Conservation (phyloP, 805 yeast species). For the Myxozyma monticola region DNA sequence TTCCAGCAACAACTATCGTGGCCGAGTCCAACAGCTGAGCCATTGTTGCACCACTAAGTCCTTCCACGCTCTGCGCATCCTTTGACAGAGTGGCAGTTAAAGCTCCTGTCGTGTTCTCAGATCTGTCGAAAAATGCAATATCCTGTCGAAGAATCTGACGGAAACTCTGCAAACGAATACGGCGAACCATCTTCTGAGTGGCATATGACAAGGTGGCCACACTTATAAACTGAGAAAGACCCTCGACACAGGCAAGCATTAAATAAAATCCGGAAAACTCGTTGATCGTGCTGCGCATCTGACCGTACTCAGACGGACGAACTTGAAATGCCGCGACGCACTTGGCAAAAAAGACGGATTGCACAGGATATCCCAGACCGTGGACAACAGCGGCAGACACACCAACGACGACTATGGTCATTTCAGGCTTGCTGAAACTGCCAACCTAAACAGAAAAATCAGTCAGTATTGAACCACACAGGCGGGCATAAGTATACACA, state of each 20-base stretch:
- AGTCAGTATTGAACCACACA: slow-evolving; percentile 24
- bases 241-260: slow-evolving; percentile 12
- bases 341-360: slow-evolving; percentile 16
- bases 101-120: slow-evolving; percentile 34
- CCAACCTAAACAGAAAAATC: slow-evolving; percentile 4
- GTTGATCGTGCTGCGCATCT: slow-evolving; percentile 9
- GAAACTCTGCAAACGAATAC: slow-evolving; percentile 39
- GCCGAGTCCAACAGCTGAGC: slow-evolving; percentile 37
- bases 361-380: slow-evolving; percentile 16
- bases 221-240: not conserved
- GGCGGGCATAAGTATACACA: not conserved
- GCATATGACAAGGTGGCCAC: slow-evolving; percentile 28
- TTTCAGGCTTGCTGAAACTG: slow-evolving; percentile 12
- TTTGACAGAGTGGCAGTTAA: slow-evolving; percentile 33
- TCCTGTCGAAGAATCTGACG: slow-evolving; percentile 42
- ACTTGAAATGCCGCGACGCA: slow-evolving; percentile 17
- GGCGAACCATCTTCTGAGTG: slow-evolving; percentile 39
- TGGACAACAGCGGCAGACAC: slow-evolving; percentile 16
- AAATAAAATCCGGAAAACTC: slow-evolving; percentile 18
- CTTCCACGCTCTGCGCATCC: slow-evolving; percentile 36
- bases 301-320: slow-evolving; percentile 16
- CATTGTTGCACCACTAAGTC: slow-evolving; percentile 36
- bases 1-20: slow-evolving; percentile 41
- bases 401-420: slow-evolving; percentile 3
- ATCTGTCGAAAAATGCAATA: slow-evolving; percentile 38